These are phyloP conservation scores for Dactylonectria estremocensis DNA, from an alignment of 2,329 filamentous ascomycete genomes.

Conservation along the genomic window DNA sequence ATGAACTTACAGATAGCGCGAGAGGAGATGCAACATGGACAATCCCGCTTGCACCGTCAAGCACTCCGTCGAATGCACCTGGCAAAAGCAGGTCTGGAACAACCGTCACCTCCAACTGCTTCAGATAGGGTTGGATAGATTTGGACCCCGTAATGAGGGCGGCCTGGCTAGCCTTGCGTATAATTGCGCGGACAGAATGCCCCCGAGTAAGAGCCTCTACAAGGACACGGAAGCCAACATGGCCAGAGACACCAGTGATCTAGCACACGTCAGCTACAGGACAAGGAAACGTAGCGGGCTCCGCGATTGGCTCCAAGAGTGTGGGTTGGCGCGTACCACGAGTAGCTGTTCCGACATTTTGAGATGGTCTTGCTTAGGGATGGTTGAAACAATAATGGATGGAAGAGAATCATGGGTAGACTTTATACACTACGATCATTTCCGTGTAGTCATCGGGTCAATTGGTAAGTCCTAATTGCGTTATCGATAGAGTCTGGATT, in stretches of 20 bases:
- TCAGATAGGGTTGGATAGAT: neutral
- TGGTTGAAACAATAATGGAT: neutral
- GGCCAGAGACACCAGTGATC: constrained; percentile 12
- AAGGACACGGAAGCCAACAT: constrained; percentile 12
- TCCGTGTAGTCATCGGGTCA: neutral
- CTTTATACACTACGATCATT: neutral
- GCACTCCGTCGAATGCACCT: neutral
- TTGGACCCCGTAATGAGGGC: neutral
- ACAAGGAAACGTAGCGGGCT: neutral
- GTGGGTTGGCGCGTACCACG: neutral
- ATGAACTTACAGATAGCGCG: neutral
- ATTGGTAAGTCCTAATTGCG: neutral
- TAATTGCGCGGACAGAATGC: neutral
- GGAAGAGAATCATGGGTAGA: neutral
- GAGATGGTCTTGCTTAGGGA: neutral
- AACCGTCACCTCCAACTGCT: neutral
- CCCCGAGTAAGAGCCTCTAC: neutral
- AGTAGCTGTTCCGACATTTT: neutral
- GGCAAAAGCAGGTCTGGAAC: neutral
- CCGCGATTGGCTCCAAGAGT: neutral
- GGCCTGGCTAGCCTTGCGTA: neutral
- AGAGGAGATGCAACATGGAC: constrained; percentile 7
- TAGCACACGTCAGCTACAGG: neutral
- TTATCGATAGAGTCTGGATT: neutral
- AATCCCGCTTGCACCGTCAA: neutral